These are phyloP conservation scores for Trypethelium eluteriae DNA, from an alignment of 495 filamentous ascomycete genomes.

Conservation along the genomic window DNA sequence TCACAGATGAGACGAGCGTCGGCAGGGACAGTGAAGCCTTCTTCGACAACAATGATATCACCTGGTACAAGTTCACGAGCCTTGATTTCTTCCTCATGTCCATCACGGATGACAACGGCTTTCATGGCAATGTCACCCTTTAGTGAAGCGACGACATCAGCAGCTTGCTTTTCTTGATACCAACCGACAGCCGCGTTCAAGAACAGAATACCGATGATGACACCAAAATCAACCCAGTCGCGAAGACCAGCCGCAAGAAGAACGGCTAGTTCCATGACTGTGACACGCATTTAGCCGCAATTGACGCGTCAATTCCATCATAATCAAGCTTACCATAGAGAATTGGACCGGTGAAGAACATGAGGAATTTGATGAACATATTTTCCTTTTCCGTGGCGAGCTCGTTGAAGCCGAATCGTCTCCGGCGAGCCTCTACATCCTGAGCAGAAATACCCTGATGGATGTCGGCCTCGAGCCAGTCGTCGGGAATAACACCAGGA, in stretches of 20 bases:
- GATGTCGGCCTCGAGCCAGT: conserved; percentile 69
- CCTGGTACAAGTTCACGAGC: conserved; percentile 74
- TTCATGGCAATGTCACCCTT: conserved; percentile 83
- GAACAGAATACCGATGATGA: conserved; percentile 70
- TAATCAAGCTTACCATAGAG: conserved; percentile 59
- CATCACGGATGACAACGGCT: conserved; percentile 62
- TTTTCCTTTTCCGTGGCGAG: conserved; percentile 69
- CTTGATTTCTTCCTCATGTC: conserved; percentile 62
- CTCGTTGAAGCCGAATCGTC: conserved; percentile 66
- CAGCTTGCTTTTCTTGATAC: conserved; percentile 83
- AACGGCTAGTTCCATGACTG: conserved; percentile 82
- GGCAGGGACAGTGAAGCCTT: conserved; percentile 66
- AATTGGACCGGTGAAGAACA: conserved; percentile 76
- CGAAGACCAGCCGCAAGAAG: conserved; percentile 69
- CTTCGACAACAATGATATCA: conserved; percentile 73
- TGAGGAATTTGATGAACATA: conserved; percentile 66
- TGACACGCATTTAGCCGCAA: conserved; percentile 21
- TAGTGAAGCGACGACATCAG: conserved; percentile 69
- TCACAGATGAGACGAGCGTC: conserved; percentile 72
- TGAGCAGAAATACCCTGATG: conserved; percentile 49
- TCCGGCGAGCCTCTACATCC: conserved; percentile 60
- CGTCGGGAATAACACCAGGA: conserved; percentile 48
- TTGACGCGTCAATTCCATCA: conserved; percentile 10
- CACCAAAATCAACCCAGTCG: conserved; percentile 78
- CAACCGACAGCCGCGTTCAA: conserved; percentile 79